phyloP scores from a whole-genome alignment of 1,284 basidiomycete genomes.

The Inonotus hispidus region DNA sequence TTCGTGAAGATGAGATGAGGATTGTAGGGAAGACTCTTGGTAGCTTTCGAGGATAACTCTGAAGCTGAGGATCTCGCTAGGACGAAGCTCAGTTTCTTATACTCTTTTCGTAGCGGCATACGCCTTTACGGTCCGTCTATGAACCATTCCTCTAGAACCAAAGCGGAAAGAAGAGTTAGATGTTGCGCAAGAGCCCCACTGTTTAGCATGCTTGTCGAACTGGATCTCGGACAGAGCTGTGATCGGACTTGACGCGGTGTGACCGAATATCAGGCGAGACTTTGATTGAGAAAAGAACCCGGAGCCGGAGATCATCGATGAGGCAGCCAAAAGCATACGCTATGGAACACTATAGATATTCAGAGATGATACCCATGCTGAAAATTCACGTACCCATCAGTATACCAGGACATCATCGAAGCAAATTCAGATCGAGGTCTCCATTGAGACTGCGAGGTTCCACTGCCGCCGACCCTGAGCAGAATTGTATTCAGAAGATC shows the following conservation, averaged over 20 bases:
- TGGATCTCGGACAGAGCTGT: not conserved
- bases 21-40: not conserved
- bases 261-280: not conserved
- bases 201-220: not conserved
- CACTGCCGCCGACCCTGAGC: no score
- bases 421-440: not conserved
- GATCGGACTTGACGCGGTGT: not conserved
- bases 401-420: not conserved
- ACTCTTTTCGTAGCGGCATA: not conserved
- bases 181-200: not conserved
- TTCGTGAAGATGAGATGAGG: not conserved
- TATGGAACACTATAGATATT: not conserved
- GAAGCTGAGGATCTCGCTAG: not conserved
- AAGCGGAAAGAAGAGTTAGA: not conserved
- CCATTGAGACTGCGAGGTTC: not conserved
- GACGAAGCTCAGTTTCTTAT: not conserved
- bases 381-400: not conserved
- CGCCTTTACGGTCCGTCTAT: no score
- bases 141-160: not conserved
- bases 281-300: not conserved
- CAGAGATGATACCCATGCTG: not conserved
- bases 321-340: not conserved
- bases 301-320: no score
- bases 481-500: not conserved
- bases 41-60: conserved; percentile 3